These are phyloP conservation scores for Euclidium syriacum DNA, from an alignment of 345 rosid species.

Conservation along the genomic window DNA sequence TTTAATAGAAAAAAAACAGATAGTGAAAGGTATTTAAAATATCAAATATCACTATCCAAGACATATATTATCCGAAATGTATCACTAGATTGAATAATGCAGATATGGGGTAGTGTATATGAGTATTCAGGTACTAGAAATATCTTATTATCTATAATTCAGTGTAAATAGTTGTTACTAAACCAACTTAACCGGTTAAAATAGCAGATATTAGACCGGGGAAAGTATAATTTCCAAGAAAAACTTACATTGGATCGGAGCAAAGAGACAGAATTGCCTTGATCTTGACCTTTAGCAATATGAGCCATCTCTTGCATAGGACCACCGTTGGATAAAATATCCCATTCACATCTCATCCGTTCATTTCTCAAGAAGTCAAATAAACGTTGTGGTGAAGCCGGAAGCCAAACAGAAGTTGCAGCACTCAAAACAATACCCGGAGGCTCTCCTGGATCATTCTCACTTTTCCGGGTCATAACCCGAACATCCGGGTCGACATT, in stretches of 20 bases:
- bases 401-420: constrained; percentile 65
- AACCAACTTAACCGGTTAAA: neutral
- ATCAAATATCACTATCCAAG: no score
- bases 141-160: neutral
- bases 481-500: constrained; percentile 53
- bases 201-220: neutral
- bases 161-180: neutral
- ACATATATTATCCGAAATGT: no score
- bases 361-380: constrained; percentile 57
- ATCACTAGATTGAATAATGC: no score
- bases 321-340: constrained; percentile 57
- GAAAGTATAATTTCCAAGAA: neutral
- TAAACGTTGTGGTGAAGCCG: constrained; percentile 46
- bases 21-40: no score
- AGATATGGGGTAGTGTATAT: no score
- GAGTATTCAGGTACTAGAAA: no score
- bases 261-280: constrained; percentile 59
- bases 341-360: constrained; percentile 58
- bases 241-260: constrained; percentile 48
- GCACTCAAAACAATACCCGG: constrained; percentile 61
- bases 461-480: constrained; percentile 57
- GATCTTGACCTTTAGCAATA: constrained; percentile 57
- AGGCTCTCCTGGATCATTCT: constrained; percentile 60
- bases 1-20: no score
- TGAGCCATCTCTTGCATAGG: constrained; percentile 64